Evolutionary conservation across 2,329 filamentous ascomycete genomes (phyloP).

Genomic region (Colletotrichum simmondsii): DNA sequence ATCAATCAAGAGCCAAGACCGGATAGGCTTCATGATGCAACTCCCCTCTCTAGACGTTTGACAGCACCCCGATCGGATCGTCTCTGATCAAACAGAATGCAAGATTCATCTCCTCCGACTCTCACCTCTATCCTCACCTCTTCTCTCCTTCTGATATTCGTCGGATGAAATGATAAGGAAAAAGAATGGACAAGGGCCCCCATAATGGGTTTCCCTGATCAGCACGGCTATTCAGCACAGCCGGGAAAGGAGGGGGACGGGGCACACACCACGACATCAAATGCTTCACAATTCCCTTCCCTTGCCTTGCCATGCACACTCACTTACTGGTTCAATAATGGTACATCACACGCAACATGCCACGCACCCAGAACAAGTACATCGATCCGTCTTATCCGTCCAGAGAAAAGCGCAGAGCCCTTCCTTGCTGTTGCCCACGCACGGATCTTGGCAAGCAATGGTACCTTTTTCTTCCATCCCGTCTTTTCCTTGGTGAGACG

Average conservation of each 20-base stretch:
- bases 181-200: neutral
- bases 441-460: neutral
- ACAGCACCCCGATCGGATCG: neutral
- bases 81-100: neutral
- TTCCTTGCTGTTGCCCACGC: neutral
- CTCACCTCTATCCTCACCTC: neutral
- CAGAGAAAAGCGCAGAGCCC: neutral
- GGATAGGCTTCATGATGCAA: neutral
- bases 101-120: neutral
- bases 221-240: slow-evolving; percentile 24
- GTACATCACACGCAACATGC: neutral
- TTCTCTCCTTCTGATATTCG: neutral
- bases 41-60: neutral
- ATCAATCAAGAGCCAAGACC: neutral
- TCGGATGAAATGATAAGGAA: neutral
- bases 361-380: neutral
- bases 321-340: neutral
- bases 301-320: neutral
- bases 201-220: slow-evolving; percentile 9
- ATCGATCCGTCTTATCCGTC: neutral
- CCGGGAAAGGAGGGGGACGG: slow-evolving; percentile 4
- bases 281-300: slow-evolving; percentile 5
- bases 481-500: neutral
- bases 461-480: slow-evolving; percentile 16
- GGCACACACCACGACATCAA: slow-evolving; percentile 10